These are phyloP conservation scores for Candida sanyaensis DNA, from an alignment of 1,139 yeast genomes.

Conservation along the genomic window DNA sequence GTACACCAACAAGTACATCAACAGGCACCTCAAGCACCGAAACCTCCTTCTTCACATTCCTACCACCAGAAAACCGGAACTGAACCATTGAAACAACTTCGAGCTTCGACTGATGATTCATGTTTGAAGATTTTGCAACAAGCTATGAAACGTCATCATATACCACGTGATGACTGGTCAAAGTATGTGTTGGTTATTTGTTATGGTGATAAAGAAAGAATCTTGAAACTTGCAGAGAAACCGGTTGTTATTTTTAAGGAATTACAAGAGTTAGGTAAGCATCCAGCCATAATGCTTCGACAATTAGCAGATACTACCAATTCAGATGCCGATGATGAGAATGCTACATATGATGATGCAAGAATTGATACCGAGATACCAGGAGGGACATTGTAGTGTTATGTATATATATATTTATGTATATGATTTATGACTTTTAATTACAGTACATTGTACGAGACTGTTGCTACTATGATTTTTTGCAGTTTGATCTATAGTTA, in stretches of 20 bases:
- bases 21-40: neutral
- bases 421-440: too few species aligned
- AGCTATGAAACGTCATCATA: slow-evolving; percentile 84
- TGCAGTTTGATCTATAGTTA: neutral
- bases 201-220: slow-evolving; percentile 88
- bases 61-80: slow-evolving; percentile 12
- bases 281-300: slow-evolving; percentile 91
- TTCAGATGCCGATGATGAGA: slow-evolving; percentile 34
- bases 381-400: slow-evolving; percentile 48
- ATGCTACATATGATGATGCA: slow-evolving; percentile 39
- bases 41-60: slow-evolving; percentile 2
- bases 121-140: slow-evolving; percentile 87
- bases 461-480: neutral
- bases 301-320: slow-evolving; percentile 57
- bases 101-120: slow-evolving; percentile 91
- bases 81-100: slow-evolving; percentile 82
- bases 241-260: slow-evolving; percentile 91
- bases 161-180: slow-evolving; percentile 81
- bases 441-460: neutral
- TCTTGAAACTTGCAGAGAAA: slow-evolving; percentile 79
- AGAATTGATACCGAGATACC: slow-evolving; percentile 54
- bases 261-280: slow-evolving; percentile 80
- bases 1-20: neutral
- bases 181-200: slow-evolving; percentile 88
- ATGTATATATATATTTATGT: too few species aligned